These are phyloP conservation scores for Carex scoparia DNA, from an alignment of 176 grass and related monocot species.

Conservation along the genomic window DNA sequence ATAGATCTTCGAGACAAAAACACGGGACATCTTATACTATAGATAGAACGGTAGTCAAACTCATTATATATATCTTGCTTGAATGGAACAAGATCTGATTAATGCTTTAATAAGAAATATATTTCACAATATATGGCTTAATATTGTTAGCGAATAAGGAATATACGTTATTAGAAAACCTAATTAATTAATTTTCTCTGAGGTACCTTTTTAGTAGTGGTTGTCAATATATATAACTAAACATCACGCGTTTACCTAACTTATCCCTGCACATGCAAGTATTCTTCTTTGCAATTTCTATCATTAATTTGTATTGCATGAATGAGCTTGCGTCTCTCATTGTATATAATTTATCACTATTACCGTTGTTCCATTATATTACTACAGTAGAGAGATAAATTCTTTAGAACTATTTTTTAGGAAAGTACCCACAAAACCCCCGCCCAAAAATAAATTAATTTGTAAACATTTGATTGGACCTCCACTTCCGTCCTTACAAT, in stretches of 20 bases:
- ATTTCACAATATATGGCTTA: neutral
- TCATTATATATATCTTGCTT: neutral
- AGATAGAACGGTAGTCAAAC: too few relatives aligned
- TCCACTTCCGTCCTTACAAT: too few relatives aligned
- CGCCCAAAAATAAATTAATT: neutral
- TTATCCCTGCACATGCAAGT: slow-evolving; percentile 5
- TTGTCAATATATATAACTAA: neutral
- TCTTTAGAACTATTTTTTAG: neutral
- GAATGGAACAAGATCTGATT: neutral
- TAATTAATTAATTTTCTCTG: neutral
- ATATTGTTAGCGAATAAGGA: neutral
- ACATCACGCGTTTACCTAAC: neutral
- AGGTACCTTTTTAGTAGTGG: neutral
- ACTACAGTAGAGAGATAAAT: neutral
- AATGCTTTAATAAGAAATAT: neutral
- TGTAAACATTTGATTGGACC: neutral
- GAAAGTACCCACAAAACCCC: neutral
- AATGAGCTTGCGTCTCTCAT: neutral
- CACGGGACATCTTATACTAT: too few relatives aligned
- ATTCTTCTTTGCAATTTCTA: neutral
- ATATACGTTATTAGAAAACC: neutral
- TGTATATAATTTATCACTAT: neutral
- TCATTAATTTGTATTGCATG: neutral
- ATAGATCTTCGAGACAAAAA: too few relatives aligned
- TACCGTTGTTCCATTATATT: neutral